phyloP scores from a whole-genome alignment of 805 yeast species.

The Cyberlindnera samutprakarnensis region DNA sequence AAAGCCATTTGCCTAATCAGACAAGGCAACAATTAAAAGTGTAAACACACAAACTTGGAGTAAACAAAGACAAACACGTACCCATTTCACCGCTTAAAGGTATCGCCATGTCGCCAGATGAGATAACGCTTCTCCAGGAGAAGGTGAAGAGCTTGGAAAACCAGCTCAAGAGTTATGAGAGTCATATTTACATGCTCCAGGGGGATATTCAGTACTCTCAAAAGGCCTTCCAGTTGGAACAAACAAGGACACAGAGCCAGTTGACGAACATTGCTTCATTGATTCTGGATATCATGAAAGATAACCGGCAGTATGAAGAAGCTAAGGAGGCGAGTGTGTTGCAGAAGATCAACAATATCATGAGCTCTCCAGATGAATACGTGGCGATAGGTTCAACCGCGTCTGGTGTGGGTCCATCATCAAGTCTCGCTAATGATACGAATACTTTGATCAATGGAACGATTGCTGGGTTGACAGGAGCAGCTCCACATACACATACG shows the following conservation, averaged over 20 bases:
- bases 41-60: too few species aligned
- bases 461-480: constrained; percentile 14
- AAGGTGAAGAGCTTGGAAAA: constrained; percentile 19
- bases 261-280: constrained; percentile 18
- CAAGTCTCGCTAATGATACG: constrained; percentile 9
- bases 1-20: too few species aligned
- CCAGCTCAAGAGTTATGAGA: constrained; percentile 18
- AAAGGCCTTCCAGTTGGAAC: constrained; percentile 19
- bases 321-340: constrained; percentile 15
- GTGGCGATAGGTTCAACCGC: constrained; percentile 7
- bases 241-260: constrained; percentile 19
- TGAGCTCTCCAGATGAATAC: constrained; percentile 17
- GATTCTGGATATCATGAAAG: constrained; percentile 19
- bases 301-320: constrained; percentile 19
- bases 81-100: neutral
- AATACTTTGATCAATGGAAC: constrained; percentile 18
- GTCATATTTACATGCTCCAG: constrained; percentile 18
- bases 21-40: too few species aligned
- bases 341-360: constrained; percentile 17
- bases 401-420: constrained; percentile 4
- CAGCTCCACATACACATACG: constrained; percentile 2
- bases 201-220: constrained; percentile 18
- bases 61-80: too few species aligned
- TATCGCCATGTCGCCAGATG: constrained; percentile 13
- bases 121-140: constrained; percentile 17